These are phyloP conservation scores for Cryptosporidium baileyi DNA, from an alignment of 169 alveolate species.

Conservation along the genomic window DNA sequence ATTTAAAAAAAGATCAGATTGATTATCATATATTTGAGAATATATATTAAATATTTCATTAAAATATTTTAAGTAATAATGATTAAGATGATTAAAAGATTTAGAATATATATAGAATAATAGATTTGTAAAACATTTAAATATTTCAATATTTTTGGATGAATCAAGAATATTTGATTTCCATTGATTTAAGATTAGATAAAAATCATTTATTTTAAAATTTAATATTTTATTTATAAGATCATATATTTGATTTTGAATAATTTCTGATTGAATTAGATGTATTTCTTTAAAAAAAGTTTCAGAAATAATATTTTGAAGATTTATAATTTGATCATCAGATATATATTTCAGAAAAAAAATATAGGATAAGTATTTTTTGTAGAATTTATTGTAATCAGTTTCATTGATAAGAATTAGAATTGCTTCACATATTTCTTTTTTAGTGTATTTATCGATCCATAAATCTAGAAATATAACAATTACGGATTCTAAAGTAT, in stretches of 20 bases:
- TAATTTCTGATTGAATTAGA: not conserved
- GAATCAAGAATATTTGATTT: not conserved
- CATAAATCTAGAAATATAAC: not conserved
- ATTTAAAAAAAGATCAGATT: not conserved
- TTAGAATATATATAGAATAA: not conserved
- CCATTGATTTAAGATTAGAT: not conserved
- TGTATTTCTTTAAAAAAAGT: not conserved
- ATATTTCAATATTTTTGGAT: not conserved
- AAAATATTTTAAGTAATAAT: not conserved
- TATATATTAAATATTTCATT: not conserved
- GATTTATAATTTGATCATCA: not conserved
- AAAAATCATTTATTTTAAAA: not conserved
- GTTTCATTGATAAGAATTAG: slow-evolving; percentile 25
- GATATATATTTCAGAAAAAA: slow-evolving; percentile 4
- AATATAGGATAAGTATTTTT: slow-evolving; percentile 8
- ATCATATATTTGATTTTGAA: slow-evolving; percentile 18
- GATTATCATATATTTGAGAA: not conserved
- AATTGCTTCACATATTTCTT: not conserved
- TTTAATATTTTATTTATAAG: not conserved
- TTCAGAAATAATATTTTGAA: not conserved
- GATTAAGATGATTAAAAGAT: not conserved
- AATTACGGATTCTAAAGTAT: not conserved
- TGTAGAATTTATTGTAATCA: not conserved
- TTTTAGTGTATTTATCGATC: not conserved
- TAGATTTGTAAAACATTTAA: not conserved